Evolutionary conservation across 2,329 filamentous ascomycete species (phyloP), one percentile per base, ranked within the genome.

Genomic region (Neopestalotiopsis sp.): DNA sequence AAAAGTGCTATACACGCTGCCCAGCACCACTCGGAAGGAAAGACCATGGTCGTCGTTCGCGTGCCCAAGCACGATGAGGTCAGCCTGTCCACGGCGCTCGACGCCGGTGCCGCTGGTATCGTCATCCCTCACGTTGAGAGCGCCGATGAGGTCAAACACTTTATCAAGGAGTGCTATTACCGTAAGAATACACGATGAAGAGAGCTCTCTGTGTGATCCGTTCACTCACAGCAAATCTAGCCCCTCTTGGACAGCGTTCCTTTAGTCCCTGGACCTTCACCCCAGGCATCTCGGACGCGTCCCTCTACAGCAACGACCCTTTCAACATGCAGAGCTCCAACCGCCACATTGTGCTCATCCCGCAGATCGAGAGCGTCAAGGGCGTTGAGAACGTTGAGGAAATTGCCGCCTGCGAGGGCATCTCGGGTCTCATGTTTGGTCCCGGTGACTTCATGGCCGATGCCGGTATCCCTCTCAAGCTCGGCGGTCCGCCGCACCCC

Each of bases 271-370:
- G 71, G 71, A 72, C 71, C 17, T 75, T 73, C 58, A 72, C 71
- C 0, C 72, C 73, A 0, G 72, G 72, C 49, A 69, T 74, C 67
- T 69, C 69, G 4, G 69, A 72, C 61, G 45, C 58, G 20, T 75
- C 73, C 5, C 69, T 74, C 3, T 75, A 75, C 66, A 42, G 58
- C 4, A 32, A 67, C 52, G 74, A 75, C 67, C 49, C 59, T 20
- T 73, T 70, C 67, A 75, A 75, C 70, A 73, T 74, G 69, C 56
- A 65, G 58, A 72, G 30, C 34, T 70, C 71, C n/a, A 75, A 75
- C 68, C 69, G 68, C 6, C 73, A 74, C 69, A 68, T 74, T 65
- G 67, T 65, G 62, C 20, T 74, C 14, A 73, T 75, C 61, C 65
- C 74, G 60, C 74, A 75, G 69, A 71, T 70, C 20, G 68, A 71